These are phyloP conservation scores for Penicillium decumbens DNA, from an alignment of 2,329 filamentous ascomycete species.

Conservation along the genomic window DNA sequence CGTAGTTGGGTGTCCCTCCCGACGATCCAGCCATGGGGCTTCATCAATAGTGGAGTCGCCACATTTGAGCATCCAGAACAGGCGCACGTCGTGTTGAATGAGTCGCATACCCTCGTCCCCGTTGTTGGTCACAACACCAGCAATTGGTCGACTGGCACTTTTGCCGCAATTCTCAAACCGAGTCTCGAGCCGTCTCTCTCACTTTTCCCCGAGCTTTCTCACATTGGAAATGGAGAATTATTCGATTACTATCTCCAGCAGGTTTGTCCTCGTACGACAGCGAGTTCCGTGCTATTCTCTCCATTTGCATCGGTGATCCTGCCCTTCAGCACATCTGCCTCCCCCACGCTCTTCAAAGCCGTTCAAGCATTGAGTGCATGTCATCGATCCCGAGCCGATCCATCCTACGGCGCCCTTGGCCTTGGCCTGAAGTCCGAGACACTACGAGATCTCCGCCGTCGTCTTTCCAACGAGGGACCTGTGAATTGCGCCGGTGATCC, in stretches of 20 bases:
- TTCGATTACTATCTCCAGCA: slow-evolving; percentile 42
- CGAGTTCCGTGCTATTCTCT: slow-evolving; percentile 33
- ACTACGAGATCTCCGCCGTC: slow-evolving; percentile 34
- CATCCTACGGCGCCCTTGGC: slow-evolving; percentile 29
- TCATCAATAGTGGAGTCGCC: slow-evolving; percentile 30
- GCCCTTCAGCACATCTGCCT: slow-evolving; percentile 38
- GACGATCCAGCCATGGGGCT: slow-evolving; percentile 28
- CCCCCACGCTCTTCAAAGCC: slow-evolving; percentile 36
- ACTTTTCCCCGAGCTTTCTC: slow-evolving; percentile 29
- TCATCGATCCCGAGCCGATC: slow-evolving; percentile 33
- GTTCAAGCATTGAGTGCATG: slow-evolving; percentile 40
- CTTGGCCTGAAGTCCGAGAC: slow-evolving; percentile 38
- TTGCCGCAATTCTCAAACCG: neutral
- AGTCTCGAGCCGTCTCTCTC: slow-evolving; percentile 19
- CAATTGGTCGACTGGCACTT: neutral
- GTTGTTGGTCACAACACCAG: neutral
- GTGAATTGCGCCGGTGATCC: slow-evolving; percentile 28
- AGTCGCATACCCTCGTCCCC: slow-evolving; percentile 15
- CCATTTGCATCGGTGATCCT: slow-evolving; percentile 40
- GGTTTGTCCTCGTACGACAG: slow-evolving; percentile 39
- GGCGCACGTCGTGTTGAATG: slow-evolving; percentile 26
- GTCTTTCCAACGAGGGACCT: slow-evolving; percentile 28
- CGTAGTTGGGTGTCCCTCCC: slow-evolving; percentile 30
- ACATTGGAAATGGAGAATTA: slow-evolving; percentile 28
- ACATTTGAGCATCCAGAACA: slow-evolving; percentile 27